Percentiles rank a stretch among this genome's conserved stretches.
Evolutionary conservation across 345 rosid species (phyloP).

Genomic region (Laguncularia racemosa): DNA sequence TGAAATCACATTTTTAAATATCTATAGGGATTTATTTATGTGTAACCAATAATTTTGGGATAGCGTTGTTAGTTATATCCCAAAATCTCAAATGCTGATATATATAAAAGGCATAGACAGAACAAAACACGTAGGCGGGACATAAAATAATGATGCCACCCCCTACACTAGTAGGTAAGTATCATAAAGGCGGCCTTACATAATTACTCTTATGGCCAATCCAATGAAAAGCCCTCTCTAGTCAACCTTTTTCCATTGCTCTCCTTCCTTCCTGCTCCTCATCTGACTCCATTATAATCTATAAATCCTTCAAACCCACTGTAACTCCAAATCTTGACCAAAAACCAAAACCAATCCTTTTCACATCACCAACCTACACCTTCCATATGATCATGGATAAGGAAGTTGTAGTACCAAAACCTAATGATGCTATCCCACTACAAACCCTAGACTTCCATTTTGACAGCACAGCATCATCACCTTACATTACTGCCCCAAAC

Average conservation of each 20-base stretch:
- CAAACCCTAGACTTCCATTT: conserved; percentile 53
- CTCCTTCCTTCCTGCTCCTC: conserved; percentile 4
- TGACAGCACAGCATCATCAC: conserved; percentile 78
- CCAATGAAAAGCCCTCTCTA: conserved; percentile 8
- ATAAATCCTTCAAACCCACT: conserved; percentile 3
- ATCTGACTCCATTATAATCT: neutral
- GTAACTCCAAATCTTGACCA: neutral
- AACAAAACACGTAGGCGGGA: neutral
- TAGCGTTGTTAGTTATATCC: too few relatives aligned
- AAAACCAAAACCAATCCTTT: neutral
- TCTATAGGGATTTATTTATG: too few relatives aligned
- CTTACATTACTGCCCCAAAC: conserved; percentile 96
- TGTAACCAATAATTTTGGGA: too few relatives aligned
- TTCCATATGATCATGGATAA: conserved; percentile 24
- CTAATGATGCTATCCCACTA: conserved; percentile 10
- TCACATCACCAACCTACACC: neutral
- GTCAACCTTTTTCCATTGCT: conserved; percentile 10
- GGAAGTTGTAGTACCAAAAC: conserved; percentile 27
- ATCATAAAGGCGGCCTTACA: conserved; percentile 44
- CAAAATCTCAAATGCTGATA: too few relatives aligned
- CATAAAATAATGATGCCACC: conserved; percentile 16
- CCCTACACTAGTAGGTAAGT: conserved; percentile 17
- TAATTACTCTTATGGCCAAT: conserved; percentile 5
- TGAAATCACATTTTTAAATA: too few relatives aligned
- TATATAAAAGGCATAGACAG: neutral